A percentile compares a stretch with the other conserved stretches of the same genome.
These are phyloP conservation scores for Fusarium cyanostomum DNA, from an alignment of 2,329 filamentous ascomycete species.

Conservation along the genomic window DNA sequence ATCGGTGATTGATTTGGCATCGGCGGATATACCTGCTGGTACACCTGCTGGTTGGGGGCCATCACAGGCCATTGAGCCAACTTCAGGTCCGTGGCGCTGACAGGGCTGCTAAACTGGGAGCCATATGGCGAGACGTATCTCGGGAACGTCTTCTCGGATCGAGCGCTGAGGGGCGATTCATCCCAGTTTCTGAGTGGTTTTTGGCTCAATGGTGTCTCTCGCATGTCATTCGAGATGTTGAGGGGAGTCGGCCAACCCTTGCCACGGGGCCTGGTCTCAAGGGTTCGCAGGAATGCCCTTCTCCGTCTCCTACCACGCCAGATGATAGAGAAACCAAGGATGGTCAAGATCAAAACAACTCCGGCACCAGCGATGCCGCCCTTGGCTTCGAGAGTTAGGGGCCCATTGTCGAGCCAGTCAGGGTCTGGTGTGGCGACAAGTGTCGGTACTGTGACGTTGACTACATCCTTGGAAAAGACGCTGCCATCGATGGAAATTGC, in stretches of 20 bases:
- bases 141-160: constrained; percentile 52
- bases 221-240: constrained; percentile 42
- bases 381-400: constrained; percentile 63
- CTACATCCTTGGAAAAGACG: constrained; percentile 58
- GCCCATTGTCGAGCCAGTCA: constrained; percentile 53
- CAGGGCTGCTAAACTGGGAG: constrained; percentile 68
- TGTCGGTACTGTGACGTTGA: constrained; percentile 62
- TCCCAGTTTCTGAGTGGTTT: constrained; percentile 62
- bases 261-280: constrained; percentile 54
- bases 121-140: constrained; percentile 68
- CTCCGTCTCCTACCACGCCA: constrained; percentile 66
- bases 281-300: constrained; percentile 59
- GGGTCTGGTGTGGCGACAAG: constrained; percentile 52
- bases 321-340: constrained; percentile 63
- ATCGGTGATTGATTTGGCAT: neutral
- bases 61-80: constrained; percentile 31
- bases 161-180: constrained; percentile 60
- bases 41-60: constrained; percentile 13
- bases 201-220: constrained; percentile 62
- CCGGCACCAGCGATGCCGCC: constrained; percentile 67
- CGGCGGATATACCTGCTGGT: constrained; percentile 1
- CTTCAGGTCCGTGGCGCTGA: constrained; percentile 54
- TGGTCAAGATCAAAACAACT: constrained; percentile 57
- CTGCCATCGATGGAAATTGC: constrained; percentile 61
- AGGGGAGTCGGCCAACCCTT: constrained; percentile 53